Evolutionary conservation across 116 monocot genomes (phyloP).

Genomic region (Dioscorea cayenensis): DNA sequence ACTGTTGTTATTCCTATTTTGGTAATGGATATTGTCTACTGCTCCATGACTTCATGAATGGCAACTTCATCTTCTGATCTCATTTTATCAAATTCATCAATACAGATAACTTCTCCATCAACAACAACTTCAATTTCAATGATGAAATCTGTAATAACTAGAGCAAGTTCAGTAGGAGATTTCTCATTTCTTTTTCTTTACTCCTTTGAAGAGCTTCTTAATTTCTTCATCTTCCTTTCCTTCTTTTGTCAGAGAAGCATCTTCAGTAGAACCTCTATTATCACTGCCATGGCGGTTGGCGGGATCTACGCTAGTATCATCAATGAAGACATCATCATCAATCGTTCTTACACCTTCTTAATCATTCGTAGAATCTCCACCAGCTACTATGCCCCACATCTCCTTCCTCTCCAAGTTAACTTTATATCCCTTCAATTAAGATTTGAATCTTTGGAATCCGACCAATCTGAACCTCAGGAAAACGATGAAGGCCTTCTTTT

Average conservation of each 20-base stretch:
- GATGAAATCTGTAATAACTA: constrained; percentile 76
- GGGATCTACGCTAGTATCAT: constrained; percentile 89
- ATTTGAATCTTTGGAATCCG: constrained; percentile 14
- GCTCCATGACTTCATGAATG: too few species aligned
- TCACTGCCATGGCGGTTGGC: constrained; percentile 79
- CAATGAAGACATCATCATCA: constrained; percentile 94
- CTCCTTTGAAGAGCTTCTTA: constrained; percentile 64
- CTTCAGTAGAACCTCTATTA: constrained; percentile 51
- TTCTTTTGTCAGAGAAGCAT: constrained; percentile 95
- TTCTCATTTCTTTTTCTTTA: constrained; percentile 90
- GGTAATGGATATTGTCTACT: too few species aligned
- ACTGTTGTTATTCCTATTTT: too few species aligned
- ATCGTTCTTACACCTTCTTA: constrained; percentile 69
- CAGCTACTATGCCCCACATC: constrained; percentile 90
- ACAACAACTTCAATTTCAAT: constrained; percentile 95
- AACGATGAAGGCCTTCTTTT: constrained; percentile 9
- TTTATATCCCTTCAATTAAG: constrained; percentile 32
- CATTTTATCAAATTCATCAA: too few species aligned
- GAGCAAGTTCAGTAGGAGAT: constrained; percentile 72
- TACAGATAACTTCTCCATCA: too few species aligned
- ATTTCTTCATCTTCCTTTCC: constrained; percentile 86
- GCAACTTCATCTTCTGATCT: too few species aligned
- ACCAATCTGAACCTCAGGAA: background rate
- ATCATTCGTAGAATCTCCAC: constrained; percentile 96
- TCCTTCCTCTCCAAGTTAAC: constrained; percentile 76